These are phyloP conservation scores for Blastomyces parvus DNA, from an alignment of 2,329 filamentous ascomycete species.

Conservation along the genomic window DNA sequence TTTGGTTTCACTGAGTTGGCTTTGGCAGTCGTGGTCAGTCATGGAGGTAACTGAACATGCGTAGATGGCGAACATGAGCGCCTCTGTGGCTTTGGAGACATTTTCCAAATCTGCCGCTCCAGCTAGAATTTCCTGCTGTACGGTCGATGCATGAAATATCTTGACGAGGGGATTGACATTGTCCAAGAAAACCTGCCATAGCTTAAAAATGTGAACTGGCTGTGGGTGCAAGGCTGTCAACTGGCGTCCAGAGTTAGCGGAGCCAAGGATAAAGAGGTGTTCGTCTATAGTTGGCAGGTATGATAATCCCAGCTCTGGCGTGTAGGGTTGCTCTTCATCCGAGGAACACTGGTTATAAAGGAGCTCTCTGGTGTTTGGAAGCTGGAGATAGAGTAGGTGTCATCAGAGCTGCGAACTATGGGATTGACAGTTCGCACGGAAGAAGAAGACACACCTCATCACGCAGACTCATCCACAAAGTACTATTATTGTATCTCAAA, in stretches of 20 bases:
- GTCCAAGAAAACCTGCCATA: slow-evolving; percentile 68
- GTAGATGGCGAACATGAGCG: slow-evolving; percentile 56
- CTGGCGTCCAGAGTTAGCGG: not conserved
- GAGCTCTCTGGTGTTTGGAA: not conserved
- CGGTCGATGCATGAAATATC: slow-evolving; percentile 58
- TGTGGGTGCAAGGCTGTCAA: slow-evolving; percentile 19
- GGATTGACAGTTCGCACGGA: not conserved
- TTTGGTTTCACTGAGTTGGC: slow-evolving; percentile 30
- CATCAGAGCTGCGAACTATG: not conserved
- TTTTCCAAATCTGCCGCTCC: slow-evolving; percentile 36
- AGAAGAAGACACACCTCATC: slow-evolving; percentile 11
- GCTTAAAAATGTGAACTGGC: slow-evolving; percentile 44
- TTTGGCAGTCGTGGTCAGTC: slow-evolving; percentile 44
- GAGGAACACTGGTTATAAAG: not conserved
- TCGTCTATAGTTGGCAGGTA: not conserved
- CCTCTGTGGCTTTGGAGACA: slow-evolving; percentile 39
- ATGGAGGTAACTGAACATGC: slow-evolving; percentile 51
- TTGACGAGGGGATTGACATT: slow-evolving; percentile 66
- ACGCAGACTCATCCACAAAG: slow-evolving; percentile 18
- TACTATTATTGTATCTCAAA: not conserved
- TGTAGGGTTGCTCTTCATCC: slow-evolving; percentile 4
- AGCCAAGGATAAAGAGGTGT: slow-evolving; percentile 5
- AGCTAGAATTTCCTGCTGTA: slow-evolving; percentile 58
- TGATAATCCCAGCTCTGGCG: not conserved
- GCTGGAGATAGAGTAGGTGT: not conserved